phyloP scores from a whole-genome alignment of 192 early-diverging fungal species.

The Rhizophagus sp. region DNA sequence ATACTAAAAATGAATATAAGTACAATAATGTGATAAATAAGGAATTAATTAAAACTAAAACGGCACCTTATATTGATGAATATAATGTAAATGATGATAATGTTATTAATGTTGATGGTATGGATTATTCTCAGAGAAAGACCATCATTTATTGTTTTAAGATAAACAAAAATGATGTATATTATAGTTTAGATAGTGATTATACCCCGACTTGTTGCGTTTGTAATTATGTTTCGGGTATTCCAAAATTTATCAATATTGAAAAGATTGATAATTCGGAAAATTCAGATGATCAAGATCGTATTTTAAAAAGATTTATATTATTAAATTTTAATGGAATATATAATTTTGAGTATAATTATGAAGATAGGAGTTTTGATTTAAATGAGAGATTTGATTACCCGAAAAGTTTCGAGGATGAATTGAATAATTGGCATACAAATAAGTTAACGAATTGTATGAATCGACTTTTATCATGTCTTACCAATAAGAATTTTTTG shows the following conservation, averaged over 20 bases:
- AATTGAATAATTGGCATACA: background rate
- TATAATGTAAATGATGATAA: too few species aligned
- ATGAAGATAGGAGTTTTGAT: background rate
- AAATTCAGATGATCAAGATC: background rate
- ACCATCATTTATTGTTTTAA: too few species aligned
- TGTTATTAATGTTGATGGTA: too few species aligned
- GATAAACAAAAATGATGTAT: too few species aligned
- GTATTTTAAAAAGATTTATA: background rate
- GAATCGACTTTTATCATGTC: background rate
- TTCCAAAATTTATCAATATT: background rate
- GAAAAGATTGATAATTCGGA: too few species aligned
- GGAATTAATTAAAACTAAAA: too few species aligned
- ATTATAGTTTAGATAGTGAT: too few species aligned
- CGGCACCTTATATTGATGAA: too few species aligned
- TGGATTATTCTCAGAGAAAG: too few species aligned
- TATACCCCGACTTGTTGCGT: background rate
- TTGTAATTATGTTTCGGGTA: background rate
- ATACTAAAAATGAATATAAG: too few species aligned
- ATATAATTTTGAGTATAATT: background rate
- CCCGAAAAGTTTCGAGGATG: background rate
- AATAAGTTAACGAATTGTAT: background rate
- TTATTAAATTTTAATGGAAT: background rate
- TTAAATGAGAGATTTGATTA: background rate
- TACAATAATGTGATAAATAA: too few species aligned
- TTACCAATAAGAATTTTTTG: background rate